Evolutionary conservation across 306 rosid species (phyloP).

Genomic region (Heteromeles arbutifolia): DNA sequence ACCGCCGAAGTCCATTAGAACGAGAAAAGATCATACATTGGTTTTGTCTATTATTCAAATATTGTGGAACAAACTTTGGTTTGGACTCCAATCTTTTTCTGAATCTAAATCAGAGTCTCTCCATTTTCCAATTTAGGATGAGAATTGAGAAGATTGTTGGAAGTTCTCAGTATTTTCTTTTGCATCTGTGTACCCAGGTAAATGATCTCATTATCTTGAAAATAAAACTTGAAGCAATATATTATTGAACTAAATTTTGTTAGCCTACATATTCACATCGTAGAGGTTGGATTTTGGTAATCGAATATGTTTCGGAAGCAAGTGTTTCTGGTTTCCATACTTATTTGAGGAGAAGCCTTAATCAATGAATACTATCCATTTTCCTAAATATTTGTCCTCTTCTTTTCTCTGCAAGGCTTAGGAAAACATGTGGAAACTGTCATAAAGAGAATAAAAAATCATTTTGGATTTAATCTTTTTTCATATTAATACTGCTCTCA

Average conservation of each 20-base stretch:
- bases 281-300: background rate
- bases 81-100: background rate
- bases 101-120: conserved; percentile 5
- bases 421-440: background rate
- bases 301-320: background rate
- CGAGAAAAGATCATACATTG: conserved; percentile 89
- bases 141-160: conserved; percentile 62
- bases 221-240: background rate
- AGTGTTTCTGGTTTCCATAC: background rate
- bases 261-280: background rate
- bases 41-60: conserved; percentile 32
- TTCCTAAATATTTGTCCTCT: background rate
- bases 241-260: background rate
- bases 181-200: conserved; percentile 94
- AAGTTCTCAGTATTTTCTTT: conserved; percentile 79
- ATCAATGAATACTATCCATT: background rate
- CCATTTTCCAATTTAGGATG: conserved; percentile 56
- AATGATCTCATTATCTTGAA: background rate
- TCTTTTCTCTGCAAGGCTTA: no score
- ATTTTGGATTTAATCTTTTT: background rate
- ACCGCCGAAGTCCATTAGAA: conserved; percentile 91
- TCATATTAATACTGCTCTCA: background rate
- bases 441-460: no score
- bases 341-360: background rate
- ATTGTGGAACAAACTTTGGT: background rate